These are phyloP conservation scores for Copromyces sp. DNA, from an alignment of 495 filamentous ascomycete species.

Conservation along the genomic window DNA sequence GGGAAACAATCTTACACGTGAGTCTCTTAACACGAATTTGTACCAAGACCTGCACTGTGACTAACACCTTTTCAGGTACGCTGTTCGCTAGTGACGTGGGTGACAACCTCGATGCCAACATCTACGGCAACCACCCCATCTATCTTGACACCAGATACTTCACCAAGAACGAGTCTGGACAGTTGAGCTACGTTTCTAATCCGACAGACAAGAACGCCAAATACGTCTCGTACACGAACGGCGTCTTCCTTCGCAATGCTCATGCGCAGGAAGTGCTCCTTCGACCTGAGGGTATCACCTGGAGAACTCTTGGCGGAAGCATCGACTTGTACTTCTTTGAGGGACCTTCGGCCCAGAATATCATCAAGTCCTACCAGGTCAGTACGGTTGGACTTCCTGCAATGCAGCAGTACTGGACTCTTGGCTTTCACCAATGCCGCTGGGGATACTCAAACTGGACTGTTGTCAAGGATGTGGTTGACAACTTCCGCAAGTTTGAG, in stretches of 20 bases:
- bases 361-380: constrained; percentile 60
- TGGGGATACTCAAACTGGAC: constrained; percentile 75
- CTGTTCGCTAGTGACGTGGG: constrained; percentile 61
- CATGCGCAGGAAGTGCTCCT: constrained; percentile 71
- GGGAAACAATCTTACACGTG: constrained; percentile 63
- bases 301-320: constrained; percentile 69
- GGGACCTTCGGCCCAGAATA: constrained; percentile 60
- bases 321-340: constrained; percentile 78
- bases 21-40: constrained; percentile 5
- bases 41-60: neutral
- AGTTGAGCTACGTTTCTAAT: constrained; percentile 42
- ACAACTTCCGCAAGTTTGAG: constrained; percentile 56
- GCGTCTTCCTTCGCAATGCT: constrained; percentile 70
- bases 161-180: constrained; percentile 42
- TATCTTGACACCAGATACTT: constrained; percentile 75
- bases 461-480: constrained; percentile 63
- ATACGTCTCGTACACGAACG: constrained; percentile 64
- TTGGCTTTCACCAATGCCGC: constrained; percentile 77
- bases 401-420: constrained; percentile 84
- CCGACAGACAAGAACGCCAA: constrained; percentile 41
- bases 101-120: constrained; percentile 56
- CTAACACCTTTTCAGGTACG: constrained; percentile 34
- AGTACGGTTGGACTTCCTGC: constrained; percentile 60
- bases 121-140: constrained; percentile 75
- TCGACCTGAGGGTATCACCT: constrained; percentile 56